Evolutionary conservation across 352 stramenopile genomes (phyloP), one percentile per base, ranked within the genome.

Genomic region (Phytophthora pisi): DNA sequence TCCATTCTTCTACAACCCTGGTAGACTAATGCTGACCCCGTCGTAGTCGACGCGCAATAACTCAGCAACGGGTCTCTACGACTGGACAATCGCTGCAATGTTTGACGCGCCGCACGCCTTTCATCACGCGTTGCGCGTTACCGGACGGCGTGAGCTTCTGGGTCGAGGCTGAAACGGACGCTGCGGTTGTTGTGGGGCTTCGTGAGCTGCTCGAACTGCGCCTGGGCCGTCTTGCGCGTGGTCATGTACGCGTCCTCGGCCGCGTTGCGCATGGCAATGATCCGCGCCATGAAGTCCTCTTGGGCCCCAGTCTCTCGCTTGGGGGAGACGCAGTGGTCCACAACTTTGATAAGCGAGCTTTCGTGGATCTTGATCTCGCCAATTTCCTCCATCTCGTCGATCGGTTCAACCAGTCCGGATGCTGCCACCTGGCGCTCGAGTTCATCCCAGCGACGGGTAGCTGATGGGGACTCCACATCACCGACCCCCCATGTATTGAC

Each of bases 161-260:
- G 49, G 30, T 61, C 57, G 40, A 36, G 52, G 31, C 36, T 58
- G 51, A 62, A 67, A 75, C 61, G 51, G 30, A 64, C 56, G 54
- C 42, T 13, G n/a, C 57, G 51, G 7, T 26, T 64, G 24, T 42
- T 64, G 24, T 46, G 53, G 20, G 52, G 47, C 36, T 36, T 67
- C 45, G 58, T 55, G n/a, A 69, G 24, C 57, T 70, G 52, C 43
- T 66, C 64, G 18, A 61, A 43, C 7, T 67, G 47, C 34, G 63
- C 58, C 23, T 63, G 52, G 9, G 59, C 67, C 24, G 62, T 67
- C 57, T 45, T 66, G 23, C 51, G 61, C 38, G 66, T 76, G 13
- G 62, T 84, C 64, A 82, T 60, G 70, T 88, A 89, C 26, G 81
- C 81, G 16, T 67, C 78, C 60, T 91, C 82, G 11, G 79, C 79